Evolutionary conservation across 1,284 basidiomycete species (phyloP), one percentile per base, ranked within the genome.

Genomic region (Leccinum griseonigrum): DNA sequence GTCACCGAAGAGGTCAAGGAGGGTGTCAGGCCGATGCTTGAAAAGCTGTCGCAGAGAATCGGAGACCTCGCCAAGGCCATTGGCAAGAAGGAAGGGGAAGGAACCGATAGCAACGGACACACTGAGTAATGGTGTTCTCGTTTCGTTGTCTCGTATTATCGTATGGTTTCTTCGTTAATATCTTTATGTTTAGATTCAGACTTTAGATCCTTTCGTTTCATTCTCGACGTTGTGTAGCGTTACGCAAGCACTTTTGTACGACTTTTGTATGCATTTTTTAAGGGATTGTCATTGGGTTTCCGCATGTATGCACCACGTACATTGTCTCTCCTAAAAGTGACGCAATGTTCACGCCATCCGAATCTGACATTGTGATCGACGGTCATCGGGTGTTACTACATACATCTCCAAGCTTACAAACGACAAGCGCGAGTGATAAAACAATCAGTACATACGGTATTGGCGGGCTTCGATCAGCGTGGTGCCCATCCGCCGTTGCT

Each of bases 11-110:
- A 87, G 62, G 85, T 90, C 26, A 79, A 77, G 66, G 80, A 83
- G 34, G 81, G 81, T 43, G 83, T 89, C 28, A 77, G 76, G 48
- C 88, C 88, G 18, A 70, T 89, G 59, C 78, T 90, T 13, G 85
- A 76, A 52, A 74, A 71, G 26, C 54, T 73, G 7, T 52, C 64
- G n/a, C 73, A 73, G 48, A 56, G 69, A 48, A 71, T 73, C 13
- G 46, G 66, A 6, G 74, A 73, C 3, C 60, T 73, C 26, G 68
- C 62, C 63, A 67, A 59, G 11, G 60, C 43, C 10, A 74, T 76
- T 7, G 62, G 72, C 31, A 76, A 66, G 68, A 74, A 66, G 38
- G 74, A 76, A 32, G 73, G 71, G 31, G 62, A 18, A 14, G 53
- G 55, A 7, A 26, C 38, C 5, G 31, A 63, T 28, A 65, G 63